These are phyloP conservation scores for Septoria linicola DNA, from an alignment of 2,329 filamentous ascomycete genomes.

Conservation along the genomic window DNA sequence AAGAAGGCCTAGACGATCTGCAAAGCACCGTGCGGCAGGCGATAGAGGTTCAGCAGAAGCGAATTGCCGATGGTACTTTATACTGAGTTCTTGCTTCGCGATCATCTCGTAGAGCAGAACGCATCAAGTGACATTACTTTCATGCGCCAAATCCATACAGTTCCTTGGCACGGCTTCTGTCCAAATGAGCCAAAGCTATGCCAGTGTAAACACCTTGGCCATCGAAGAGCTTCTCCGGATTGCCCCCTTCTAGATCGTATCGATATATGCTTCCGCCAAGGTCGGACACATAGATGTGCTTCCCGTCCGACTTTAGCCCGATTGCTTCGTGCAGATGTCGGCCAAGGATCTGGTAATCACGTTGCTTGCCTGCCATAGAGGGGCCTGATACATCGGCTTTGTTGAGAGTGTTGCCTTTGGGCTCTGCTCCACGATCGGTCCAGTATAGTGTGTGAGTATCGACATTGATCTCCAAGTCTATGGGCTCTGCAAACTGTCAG, in stretches of 20 bases:
- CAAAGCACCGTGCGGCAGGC: constrained; percentile 46
- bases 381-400: constrained; percentile 30
- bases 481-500: no score
- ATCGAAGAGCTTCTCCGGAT: neutral
- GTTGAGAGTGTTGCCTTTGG: constrained; percentile 56
- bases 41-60: constrained; percentile 29
- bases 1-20: constrained; percentile 53
- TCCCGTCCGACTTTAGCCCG: neutral
- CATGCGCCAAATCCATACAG: neutral
- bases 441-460: constrained; percentile 52
- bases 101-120: no score
- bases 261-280: neutral
- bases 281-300: neutral
- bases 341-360: neutral
- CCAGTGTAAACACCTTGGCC: neutral
- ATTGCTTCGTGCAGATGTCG: neutral
- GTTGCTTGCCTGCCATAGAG: no score
- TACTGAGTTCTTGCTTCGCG: neutral
- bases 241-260: neutral
- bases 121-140: neutral
- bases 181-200: neutral
- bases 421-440: constrained; percentile 61
- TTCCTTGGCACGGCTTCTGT: neutral
- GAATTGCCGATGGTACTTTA: constrained; percentile 10
- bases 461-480: constrained; percentile 57